Percentiles rank a stretch among this genome's conserved stretches.
These are phyloP conservation scores for Hyphopichia homilentoma DNA, from an alignment of 805 yeast species.

Conservation along the genomic window DNA sequence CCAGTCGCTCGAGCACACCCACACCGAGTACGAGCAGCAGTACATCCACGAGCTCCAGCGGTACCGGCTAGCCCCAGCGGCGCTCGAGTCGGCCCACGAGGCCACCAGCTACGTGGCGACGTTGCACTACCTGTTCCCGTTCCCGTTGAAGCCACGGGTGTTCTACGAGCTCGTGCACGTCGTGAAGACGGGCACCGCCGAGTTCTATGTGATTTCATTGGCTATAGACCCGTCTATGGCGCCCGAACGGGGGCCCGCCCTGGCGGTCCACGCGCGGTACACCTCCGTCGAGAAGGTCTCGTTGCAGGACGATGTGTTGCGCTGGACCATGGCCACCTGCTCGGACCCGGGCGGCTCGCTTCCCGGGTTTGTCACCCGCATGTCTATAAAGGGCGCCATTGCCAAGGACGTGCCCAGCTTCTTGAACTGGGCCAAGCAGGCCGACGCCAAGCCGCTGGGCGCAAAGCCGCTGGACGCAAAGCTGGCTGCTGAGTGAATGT, in stretches of 20 bases:
- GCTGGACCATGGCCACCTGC: conserved; percentile 39
- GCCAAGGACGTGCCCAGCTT: conserved; percentile 40
- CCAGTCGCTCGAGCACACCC: conserved; percentile 16
- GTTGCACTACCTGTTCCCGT: conserved; percentile 31
- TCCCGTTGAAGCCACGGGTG: conserved; percentile 31
- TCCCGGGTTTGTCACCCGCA: conserved; percentile 32
- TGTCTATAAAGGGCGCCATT: conserved; percentile 28
- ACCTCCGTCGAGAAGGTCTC: conserved; percentile 33
- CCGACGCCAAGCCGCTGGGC: too few relatives aligned
- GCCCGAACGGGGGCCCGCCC: conserved; percentile 10
- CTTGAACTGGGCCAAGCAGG: conserved; percentile 26
- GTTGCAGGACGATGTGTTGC: conserved; percentile 14
- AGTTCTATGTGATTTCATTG: conserved; percentile 29
- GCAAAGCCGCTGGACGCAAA: too few relatives aligned
- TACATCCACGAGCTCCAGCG: conserved; percentile 32
- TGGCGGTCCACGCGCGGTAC: conserved; percentile 28
- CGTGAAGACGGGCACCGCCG: conserved; percentile 11
- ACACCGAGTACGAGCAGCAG: conserved; percentile 32
- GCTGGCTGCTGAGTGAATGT: too few relatives aligned
- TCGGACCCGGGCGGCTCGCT: conserved; percentile 38
- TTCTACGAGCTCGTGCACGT: conserved; percentile 36
- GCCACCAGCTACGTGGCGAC: conserved; percentile 26
- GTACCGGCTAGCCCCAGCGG: conserved; percentile 17
- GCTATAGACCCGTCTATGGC: conserved; percentile 27
- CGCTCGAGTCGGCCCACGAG: conserved; percentile 10